Percentiles rank a stretch among this genome's conserved stretches.
These are phyloP conservation scores for Hyaloscypha bicolor DNA, from an alignment of 495 filamentous ascomycete genomes.

Conservation along the genomic window DNA sequence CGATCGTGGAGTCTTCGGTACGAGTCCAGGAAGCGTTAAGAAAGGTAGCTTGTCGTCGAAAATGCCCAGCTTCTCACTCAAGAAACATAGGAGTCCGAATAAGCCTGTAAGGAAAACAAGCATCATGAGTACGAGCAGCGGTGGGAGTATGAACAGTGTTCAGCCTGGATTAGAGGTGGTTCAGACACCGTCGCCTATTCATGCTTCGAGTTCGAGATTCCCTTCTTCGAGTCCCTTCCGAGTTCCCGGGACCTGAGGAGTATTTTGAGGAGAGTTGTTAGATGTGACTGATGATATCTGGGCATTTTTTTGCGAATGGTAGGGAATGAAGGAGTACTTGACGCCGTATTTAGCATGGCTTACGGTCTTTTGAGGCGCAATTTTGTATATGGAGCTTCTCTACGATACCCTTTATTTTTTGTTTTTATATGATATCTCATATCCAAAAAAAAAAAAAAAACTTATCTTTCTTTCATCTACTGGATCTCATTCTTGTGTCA, in stretches of 20 bases:
- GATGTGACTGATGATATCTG: too few relatives aligned
- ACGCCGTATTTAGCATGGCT: too few relatives aligned
- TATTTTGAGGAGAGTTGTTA: too few relatives aligned
- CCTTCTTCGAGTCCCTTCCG: not conserved
- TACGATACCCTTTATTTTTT: too few relatives aligned
- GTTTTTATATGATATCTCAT: too few relatives aligned
- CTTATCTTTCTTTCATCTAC: too few relatives aligned
- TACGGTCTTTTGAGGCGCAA: too few relatives aligned
- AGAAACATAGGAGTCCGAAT: not conserved
- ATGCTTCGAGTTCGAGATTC: not conserved
- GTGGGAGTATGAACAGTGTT: not conserved
- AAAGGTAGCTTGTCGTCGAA: not conserved
- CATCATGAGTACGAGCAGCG: not conserved
- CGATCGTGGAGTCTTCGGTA: constrained; percentile 5
- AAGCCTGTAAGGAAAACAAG: not conserved
- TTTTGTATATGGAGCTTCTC: too few relatives aligned
- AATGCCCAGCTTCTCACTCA: not conserved
- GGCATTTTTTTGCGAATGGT: too few relatives aligned
- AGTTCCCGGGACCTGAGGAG: not conserved
- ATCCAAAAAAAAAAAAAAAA: too few relatives aligned
- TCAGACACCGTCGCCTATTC: not conserved
- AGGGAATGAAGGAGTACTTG: too few relatives aligned
- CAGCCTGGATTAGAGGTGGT: constrained; percentile 3
- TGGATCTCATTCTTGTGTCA: too few relatives aligned
- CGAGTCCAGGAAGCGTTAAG: not conserved